Percentiles rank a stretch among this genome's conserved stretches.
Evolutionary conservation across 108 stramenopile genomes (phyloP).

Genomic region (Cyclotella cryptica): DNA sequence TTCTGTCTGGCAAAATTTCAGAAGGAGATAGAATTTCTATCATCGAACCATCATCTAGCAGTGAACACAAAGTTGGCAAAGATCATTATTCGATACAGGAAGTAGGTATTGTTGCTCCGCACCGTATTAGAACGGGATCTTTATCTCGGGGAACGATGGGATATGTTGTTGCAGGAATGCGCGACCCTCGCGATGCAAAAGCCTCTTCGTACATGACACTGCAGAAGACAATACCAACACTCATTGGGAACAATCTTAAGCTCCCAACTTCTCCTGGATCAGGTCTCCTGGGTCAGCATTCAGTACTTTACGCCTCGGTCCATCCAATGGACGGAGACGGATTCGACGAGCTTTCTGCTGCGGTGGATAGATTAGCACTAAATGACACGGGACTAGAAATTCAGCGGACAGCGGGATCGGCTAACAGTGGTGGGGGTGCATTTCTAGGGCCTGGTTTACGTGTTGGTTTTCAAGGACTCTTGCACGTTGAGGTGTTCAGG

Average conservation of each 20-base stretch:
- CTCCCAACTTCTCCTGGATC: slow-evolving; percentile 47
- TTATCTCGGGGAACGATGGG: slow-evolving; percentile 93
- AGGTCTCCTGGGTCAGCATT: slow-evolving; percentile 60
- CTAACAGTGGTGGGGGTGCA: slow-evolving; percentile 72
- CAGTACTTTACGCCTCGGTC: slow-evolving; percentile 95
- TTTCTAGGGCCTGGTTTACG: slow-evolving; percentile 94
- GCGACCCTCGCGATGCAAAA: slow-evolving; percentile 90
- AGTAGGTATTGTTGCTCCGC: slow-evolving; percentile 92
- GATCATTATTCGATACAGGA: slow-evolving; percentile 58
- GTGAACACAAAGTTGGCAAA: slow-evolving; percentile 27
- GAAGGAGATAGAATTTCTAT: slow-evolving; percentile 67
- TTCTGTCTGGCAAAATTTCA: slow-evolving; percentile 74
- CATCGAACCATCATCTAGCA: slow-evolving; percentile 38
- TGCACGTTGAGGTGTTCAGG: slow-evolving; percentile 98
- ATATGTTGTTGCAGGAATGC: slow-evolving; percentile 90
- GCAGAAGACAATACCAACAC: slow-evolving; percentile 54
- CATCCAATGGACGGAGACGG: slow-evolving; percentile 93
- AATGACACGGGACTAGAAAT: slow-evolving; percentile 95
- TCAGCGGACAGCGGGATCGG: slow-evolving; percentile 58
- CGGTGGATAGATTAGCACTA: slow-evolving; percentile 91
- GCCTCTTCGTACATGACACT: slow-evolving; percentile 91
- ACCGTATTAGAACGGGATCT: slow-evolving; percentile 62
- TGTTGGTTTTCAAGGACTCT: slow-evolving; percentile 96
- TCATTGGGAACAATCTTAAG: slow-evolving; percentile 55
- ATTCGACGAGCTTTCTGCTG: slow-evolving; percentile 90